Evolutionary conservation across 2,329 filamentous ascomycete genomes (phyloP), one percentile per base, ranked within the genome.

Genomic region (Pseudogymnoascus sp.): DNA sequence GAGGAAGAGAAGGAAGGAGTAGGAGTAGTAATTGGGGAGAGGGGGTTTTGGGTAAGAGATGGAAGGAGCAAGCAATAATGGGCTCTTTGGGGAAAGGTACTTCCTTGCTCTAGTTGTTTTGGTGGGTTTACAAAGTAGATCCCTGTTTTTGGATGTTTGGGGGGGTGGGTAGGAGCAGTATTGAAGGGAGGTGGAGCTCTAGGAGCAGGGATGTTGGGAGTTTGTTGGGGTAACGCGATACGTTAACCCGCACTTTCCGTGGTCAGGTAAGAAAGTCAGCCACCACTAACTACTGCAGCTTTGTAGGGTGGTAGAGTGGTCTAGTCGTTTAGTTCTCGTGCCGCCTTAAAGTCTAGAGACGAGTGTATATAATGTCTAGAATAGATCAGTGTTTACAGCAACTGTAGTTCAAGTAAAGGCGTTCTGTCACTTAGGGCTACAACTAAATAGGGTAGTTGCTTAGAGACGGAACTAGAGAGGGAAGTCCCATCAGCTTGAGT

Each of bases 151-250:
- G 46, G 46, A 23, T 7, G 46, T 53, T 53, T 21, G 21, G 43
- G 43, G 43, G 43, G 43, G 43, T 49, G 23, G 23, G 9, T 49
- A 49, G 43, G 11, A 6, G 40, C 5, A 46, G 42, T 46, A 53
- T 31, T 53, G 46, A 53, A 53, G 46, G 46, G 11, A 28, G 43
- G 23, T 53, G 23, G 46, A 53, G 46, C 46, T 53, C 3, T 43
- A 31, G 23, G 46, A 28, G 46, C 46, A 53, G 46, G 46, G 46
- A 53, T 53, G 46, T 16, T 53, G 23, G 14, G 25, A 53, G 46
- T 53, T 53, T 53, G 46, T 53, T 53, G 46, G 46, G 46, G 46
- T 53, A 53, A 53, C 14, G 46, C 46, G 23, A 53, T 53, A 53
- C 46, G 25, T 53, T 53, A 53, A 53, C 46, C 46, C 46, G 46